Evolutionary conservation across 805 yeast species (phyloP).

Genomic region (Wickerhamiella azymoides): DNA sequence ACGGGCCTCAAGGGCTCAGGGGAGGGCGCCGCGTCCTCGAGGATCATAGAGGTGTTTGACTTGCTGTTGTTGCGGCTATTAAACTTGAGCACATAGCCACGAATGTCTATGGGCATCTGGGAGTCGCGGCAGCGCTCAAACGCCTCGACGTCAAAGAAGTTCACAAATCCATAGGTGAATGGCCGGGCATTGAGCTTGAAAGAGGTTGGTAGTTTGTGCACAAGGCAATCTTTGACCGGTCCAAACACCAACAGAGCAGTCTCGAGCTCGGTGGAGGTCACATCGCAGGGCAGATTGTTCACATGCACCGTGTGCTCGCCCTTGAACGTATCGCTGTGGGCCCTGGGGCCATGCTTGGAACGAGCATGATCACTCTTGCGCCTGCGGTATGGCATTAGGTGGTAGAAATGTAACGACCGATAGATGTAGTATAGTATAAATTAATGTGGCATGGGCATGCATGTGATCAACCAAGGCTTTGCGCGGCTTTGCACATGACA

Average conservation of each 20-base stretch:
- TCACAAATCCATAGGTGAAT: constrained; percentile 4
- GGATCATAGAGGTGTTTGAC: neutral
- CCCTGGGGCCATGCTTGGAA: neutral
- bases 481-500: no score
- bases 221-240: neutral
- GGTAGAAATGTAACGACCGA: no score
- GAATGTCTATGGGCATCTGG: neutral
- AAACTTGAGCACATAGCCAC: constrained; percentile 1
- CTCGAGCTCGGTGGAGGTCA: neutral
- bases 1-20: no score
- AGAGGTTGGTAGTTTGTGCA: neutral
- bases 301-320: constrained; percentile 2
- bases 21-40: no score
- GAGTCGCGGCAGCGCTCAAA: constrained; percentile 1
- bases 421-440: no score
- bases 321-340: neutral
- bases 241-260: constrained; percentile 1
- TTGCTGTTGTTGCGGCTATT: neutral
- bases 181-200: neutral
- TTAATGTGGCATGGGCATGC: no score
- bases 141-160: constrained; percentile 1
- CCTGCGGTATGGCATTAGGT: neutral
- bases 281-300: constrained; percentile 2
- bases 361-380: neutral
- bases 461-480: no score